Conservation (phyloP, 75 land plant genomes). For the Azolla pinnata region DNA sequence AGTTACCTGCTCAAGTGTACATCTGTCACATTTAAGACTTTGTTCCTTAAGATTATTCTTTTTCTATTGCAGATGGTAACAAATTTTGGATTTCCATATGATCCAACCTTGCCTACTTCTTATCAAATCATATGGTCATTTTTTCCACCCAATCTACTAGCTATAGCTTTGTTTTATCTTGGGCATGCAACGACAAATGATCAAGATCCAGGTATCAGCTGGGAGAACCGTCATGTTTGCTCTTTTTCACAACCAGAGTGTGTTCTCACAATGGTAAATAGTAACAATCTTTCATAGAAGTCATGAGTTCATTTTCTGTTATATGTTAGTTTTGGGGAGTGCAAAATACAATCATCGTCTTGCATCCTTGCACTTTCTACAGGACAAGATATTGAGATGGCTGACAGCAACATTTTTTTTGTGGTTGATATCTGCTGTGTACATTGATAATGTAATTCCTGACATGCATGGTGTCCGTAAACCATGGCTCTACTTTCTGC, state of each 20-base stretch:
- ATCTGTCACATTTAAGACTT: too few species aligned
- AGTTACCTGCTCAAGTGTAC: too few species aligned
- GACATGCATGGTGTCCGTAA: slow-evolving; percentile 81
- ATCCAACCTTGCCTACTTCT: slow-evolving; percentile 16
- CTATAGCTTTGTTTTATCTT: slow-evolving; percentile 51
- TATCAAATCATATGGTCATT: slow-evolving; percentile 61
- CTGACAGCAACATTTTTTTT: slow-evolving; percentile 60
- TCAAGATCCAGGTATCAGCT: slow-evolving; percentile 66
- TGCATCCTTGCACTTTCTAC: slow-evolving; percentile 3
- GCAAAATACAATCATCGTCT: not conserved
- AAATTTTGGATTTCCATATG: slow-evolving; percentile 71
- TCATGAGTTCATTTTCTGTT: not conserved
- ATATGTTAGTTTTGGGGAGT: not conserved
- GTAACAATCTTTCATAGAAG: not conserved
- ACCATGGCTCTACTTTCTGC: slow-evolving; percentile 66
- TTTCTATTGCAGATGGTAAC: slow-evolving; percentile 94
- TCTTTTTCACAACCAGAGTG: slow-evolving; percentile 53
- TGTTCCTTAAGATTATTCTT: too few species aligned
- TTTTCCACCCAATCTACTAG: slow-evolving; percentile 87
- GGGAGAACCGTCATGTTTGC: slow-evolving; percentile 58
- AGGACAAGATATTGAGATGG: slow-evolving; percentile 78
- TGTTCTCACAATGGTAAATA: slow-evolving; percentile 64
- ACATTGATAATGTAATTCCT: slow-evolving; percentile 84
- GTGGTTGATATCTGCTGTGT: slow-evolving; percentile 82
- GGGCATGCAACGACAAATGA: slow-evolving; percentile 61